Evolutionary conservation across 2,329 filamentous ascomycete species (phyloP).

Genomic region (Amylocarpus encephaloides): DNA sequence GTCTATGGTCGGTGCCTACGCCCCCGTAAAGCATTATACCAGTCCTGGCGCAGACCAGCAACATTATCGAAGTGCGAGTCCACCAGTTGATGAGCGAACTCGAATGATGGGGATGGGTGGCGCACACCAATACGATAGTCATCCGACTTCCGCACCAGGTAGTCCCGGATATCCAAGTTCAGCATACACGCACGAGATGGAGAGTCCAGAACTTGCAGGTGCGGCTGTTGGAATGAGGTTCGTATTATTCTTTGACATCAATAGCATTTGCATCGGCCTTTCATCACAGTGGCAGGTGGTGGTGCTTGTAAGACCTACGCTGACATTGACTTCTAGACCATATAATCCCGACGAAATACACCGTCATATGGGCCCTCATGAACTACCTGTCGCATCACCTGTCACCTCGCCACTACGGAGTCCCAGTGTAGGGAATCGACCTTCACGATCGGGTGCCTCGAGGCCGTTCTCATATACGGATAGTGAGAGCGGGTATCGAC

Average conservation of each 20-base stretch:
- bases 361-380: constrained; percentile 1
- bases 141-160: constrained; percentile 4
- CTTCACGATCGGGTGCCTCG: neutral
- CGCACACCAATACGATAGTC: constrained; percentile 6
- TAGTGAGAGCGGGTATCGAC: constrained; percentile 12
- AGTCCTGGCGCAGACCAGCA: constrained; percentile 3
- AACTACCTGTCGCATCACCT: constrained; percentile 1
- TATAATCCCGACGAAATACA: constrained; percentile 8
- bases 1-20: constrained; percentile 1
- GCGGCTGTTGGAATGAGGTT: constrained; percentile 10
- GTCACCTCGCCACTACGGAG: constrained; percentile 2
- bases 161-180: constrained; percentile 13
- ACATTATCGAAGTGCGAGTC: constrained; percentile 16
- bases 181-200: constrained; percentile 16
- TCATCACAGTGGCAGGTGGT: neutral
- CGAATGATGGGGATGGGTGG: constrained; percentile 16
- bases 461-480: constrained; percentile 16
- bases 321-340: neutral
- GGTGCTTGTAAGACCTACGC: neutral
- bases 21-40: neutral
- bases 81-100: constrained; percentile 14
- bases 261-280: neutral
- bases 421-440: constrained; percentile 3
- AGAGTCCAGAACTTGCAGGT: neutral
- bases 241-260: constrained; percentile 1